Percentiles rank a stretch among this genome's conserved stretches.
These are phyloP conservation scores for Euphrasia confusa DNA, from an alignment of 257 asterid genomes.

Conservation along the genomic window DNA sequence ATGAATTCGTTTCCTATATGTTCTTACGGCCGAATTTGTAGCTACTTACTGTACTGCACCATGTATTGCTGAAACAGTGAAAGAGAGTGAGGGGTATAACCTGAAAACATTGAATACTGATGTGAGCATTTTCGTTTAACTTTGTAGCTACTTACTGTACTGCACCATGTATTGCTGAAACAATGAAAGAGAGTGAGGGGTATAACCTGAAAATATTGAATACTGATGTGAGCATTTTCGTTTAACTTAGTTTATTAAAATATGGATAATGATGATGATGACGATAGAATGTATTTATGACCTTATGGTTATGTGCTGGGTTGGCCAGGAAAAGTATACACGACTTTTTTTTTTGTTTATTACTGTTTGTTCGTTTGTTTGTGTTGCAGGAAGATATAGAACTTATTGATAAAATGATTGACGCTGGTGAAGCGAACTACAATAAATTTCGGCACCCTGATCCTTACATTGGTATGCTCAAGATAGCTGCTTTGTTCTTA, in stretches of 20 bases:
- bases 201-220: neutral
- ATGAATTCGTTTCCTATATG: neutral
- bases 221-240: too few relatives aligned
- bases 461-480: conserved; percentile 66
- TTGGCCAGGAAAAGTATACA: neutral
- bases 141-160: neutral
- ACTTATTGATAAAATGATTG: conserved; percentile 66
- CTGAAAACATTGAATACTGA: neutral
- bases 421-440: conserved; percentile 58
- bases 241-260: too few relatives aligned
- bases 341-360: conserved; percentile 1
- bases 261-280: neutral
- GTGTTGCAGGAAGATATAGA: conserved; percentile 70
- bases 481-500: neutral
- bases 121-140: too few relatives aligned
- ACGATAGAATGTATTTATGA: neutral
- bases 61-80: neutral
- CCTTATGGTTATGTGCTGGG: too few relatives aligned
- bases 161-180: neutral
- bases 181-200: neutral
- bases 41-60: neutral
- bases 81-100: neutral
- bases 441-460: conserved; percentile 86
- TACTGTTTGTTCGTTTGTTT: neutral
- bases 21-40: neutral